Evolutionary conservation across 495 filamentous ascomycete species (phyloP), one percentile per base, ranked within the genome.

Genomic region (Penicillium dipodomyicola): DNA sequence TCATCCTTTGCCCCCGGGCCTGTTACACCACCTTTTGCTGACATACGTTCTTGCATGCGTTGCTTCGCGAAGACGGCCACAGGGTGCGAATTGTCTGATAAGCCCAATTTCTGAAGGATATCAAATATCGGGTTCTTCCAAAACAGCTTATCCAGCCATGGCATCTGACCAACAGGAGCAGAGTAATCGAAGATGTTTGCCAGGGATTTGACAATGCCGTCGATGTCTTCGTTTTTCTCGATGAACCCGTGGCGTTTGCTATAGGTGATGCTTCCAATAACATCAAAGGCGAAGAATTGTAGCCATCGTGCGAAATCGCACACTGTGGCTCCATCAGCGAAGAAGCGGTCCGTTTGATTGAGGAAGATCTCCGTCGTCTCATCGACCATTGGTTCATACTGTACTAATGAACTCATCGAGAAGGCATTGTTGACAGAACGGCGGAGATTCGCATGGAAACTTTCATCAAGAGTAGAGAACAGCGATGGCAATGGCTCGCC

Each of bases 281-380:
- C 86, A 62, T 94, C 90, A 61, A 90, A 92, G 4, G 87, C 86
- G 62, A 86, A 92, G 65, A 84, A 92, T 62, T 91, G 87, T 12
- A 91, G 70, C 90, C 90, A 93, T 42, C 78, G 71, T 0, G 78
- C 80, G 51, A 93, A 86, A 59, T 91, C 80, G 58, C 87, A 89
- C 2, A 63, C 33, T 22, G 58, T 46, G 17, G 67, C 67, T 19
- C 70, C 62, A 10, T 75, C 66, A 22, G 77, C 81, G 58, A 85
- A 90, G 9, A 86, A 69, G 7, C 77, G 62, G 55, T 86, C 73
- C 10, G 86, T 89, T 68, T 87, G 82, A 45, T 82, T 72, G 9
- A 63, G 37, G 15, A 63, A 63, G 8, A 55, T 37, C 30, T 60
- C 43, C 1, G 57, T 63, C 7, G 52, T 56, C 37, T 53, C 56